A percentile compares a stretch with the other conserved stretches of the same genome.
phyloP scores from a whole-genome alignment of 345 rosid species.

The Citrus unshiu region DNA sequence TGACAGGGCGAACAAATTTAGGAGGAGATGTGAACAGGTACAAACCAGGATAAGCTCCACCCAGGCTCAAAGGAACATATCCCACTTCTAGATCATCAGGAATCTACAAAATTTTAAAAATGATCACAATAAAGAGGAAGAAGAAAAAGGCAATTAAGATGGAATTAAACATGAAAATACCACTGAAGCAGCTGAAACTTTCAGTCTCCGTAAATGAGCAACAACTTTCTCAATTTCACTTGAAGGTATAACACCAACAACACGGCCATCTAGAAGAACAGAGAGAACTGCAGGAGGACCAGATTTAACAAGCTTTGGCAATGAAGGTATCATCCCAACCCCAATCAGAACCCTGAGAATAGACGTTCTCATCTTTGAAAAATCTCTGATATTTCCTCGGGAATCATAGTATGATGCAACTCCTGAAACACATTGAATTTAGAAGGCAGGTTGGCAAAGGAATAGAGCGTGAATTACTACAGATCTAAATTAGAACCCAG shows the following conservation, averaged over 20 bases:
- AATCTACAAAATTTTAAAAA: slow-evolving; percentile 47
- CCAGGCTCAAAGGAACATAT: slow-evolving; percentile 83
- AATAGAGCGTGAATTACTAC: background rate
- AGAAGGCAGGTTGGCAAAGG: background rate
- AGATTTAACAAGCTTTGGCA: slow-evolving; percentile 76
- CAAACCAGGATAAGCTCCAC: slow-evolving; percentile 92
- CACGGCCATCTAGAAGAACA: slow-evolving; percentile 90
- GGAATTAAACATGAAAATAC: slow-evolving; percentile 36
- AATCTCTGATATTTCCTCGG: slow-evolving; percentile 67
- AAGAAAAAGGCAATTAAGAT: slow-evolving; percentile 1
- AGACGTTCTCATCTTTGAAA: slow-evolving; percentile 55
- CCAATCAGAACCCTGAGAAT: slow-evolving; percentile 66
- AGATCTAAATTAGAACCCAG: background rate
- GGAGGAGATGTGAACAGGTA: slow-evolving; percentile 82
- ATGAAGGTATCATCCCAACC: slow-evolving; percentile 75
- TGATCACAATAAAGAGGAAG: background rate
- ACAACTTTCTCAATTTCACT: slow-evolving; percentile 60
- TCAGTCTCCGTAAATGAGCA: slow-evolving; percentile 71
- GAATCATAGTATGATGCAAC: slow-evolving; percentile 79
- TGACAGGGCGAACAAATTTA: slow-evolving; percentile 87
- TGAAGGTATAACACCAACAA: slow-evolving; percentile 66
- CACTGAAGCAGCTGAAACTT: slow-evolving; percentile 73
- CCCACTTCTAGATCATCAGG: slow-evolving; percentile 96
- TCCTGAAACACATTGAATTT: slow-evolving; percentile 43
- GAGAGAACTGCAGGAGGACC: slow-evolving; percentile 81